Evolutionary conservation across 441 rosid genomes (phyloP).

Genomic region (Monsonia emarginata): DNA sequence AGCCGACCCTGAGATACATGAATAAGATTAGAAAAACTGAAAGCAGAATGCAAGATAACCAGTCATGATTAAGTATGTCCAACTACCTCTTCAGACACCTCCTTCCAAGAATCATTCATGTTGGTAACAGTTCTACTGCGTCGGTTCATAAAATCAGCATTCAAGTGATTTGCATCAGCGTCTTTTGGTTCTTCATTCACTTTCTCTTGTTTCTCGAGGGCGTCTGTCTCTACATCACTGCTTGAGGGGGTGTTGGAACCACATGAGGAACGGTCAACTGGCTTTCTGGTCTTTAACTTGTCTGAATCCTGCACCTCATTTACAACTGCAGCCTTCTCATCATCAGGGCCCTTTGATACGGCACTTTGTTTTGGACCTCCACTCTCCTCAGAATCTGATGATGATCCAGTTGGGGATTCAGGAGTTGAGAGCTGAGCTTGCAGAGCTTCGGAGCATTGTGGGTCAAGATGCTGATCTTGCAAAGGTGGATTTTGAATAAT

Average conservation of each 20-base stretch:
- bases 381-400: conserved; percentile 48
- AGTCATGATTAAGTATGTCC: not conserved
- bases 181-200: conserved; percentile 43
- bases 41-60: not conserved
- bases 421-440: conserved; percentile 46
- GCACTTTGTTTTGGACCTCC: conserved; percentile 34
- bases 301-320: conserved; percentile 39
- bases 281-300: conserved; percentile 47
- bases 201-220: conserved; percentile 48
- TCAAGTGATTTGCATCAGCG: conserved; percentile 37
- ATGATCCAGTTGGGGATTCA: conserved; percentile 35
- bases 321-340: conserved; percentile 31
- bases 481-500: conserved; percentile 27
- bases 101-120: conserved; percentile 66
- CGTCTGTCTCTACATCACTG: conserved; percentile 75
- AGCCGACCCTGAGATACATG: conserved; percentile 52
- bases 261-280: conserved; percentile 77
- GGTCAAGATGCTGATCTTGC: conserved; percentile 33
- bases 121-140: conserved; percentile 45
- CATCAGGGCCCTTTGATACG: conserved; percentile 28
- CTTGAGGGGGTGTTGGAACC: conserved; percentile 86
- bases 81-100: conserved; percentile 76
- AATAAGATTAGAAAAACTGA: conserved; percentile 6
- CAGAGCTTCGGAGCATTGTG: conserved; percentile 37
- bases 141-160: conserved; percentile 40